Base-by-base conservation (phyloP, 768 basidiomycete genomes). In the Naganishia friedmannii region DNA sequence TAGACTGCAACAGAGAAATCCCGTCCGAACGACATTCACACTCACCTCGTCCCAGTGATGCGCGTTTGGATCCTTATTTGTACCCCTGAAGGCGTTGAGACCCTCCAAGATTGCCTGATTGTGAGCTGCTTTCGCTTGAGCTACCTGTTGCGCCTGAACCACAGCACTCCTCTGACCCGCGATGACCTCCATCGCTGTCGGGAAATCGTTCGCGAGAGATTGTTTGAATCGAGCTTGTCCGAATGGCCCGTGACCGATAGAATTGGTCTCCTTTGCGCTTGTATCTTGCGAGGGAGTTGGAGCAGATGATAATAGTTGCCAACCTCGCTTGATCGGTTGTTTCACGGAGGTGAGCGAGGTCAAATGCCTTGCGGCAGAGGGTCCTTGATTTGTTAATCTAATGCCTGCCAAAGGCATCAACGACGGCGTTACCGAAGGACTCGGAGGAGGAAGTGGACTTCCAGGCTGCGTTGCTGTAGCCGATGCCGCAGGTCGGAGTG, bases 41-140 rank as follows among this genome's bases (percentile, higher is more conserved):
- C 90, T 72, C 73, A 97, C 94, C 86, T 96, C 93, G 75, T 97
- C 96, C 96, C 96, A 99, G 78, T 97, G 93, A 77, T 93, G 90
- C 3, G 90, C 88, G 75, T 94, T 94, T 58, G 93, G 91, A 81
- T 96, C 89, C 56, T 97, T 83, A 80, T 98, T 93, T 0, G 92
- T 88, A 0, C 94, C 94, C 46, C 93, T 86, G 82, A 99, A 99
- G 0, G 93, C 90, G 79, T 96, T 95, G 8, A 93, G 89, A 75
- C 92, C 90, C 77, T 93, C 89, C 66, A 88, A 82, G 51, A 89
- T 82, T 21, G 87, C 86, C 76, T 87, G 87, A 78, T 88, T 88
- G 74, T 85, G 85, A 9, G 84, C 83, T 0, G 83, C 83, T 23
- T 85, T 84, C 17, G 84, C 82, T 53, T 87, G 86, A n/a, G 86